Conservation (phyloP, 2,329 filamentous ascomycete genomes). For the Aquanectria penicillioides region DNA sequence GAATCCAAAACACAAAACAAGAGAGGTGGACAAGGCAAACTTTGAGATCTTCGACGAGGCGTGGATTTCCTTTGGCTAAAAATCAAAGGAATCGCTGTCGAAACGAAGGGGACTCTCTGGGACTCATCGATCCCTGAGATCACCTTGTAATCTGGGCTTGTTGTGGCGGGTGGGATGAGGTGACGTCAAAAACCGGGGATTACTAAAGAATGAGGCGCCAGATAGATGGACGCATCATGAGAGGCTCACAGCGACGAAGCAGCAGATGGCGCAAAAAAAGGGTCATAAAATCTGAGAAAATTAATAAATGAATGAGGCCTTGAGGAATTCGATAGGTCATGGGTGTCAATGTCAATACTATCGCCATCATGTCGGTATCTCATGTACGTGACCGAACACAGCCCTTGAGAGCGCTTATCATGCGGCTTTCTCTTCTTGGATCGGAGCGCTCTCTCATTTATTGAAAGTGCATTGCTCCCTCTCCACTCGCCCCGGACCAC, state of each 20-base stretch:
- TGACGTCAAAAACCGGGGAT: slow-evolving; percentile 40
- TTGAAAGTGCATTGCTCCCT: neutral
- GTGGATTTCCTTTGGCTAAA: neutral
- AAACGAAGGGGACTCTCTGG: neutral
- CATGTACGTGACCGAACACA: too few relatives aligned
- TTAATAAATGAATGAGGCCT: neutral
- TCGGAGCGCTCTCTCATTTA: too few relatives aligned
- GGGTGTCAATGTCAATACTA: too few relatives aligned
- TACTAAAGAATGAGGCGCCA: slow-evolving; percentile 32
- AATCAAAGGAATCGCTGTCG: neutral
- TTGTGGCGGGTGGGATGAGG: slow-evolving; percentile 32
- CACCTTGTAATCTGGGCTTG: slow-evolving; percentile 1
- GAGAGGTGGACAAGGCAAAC: neutral
- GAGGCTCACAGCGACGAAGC: neutral
- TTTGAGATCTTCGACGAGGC: neutral
- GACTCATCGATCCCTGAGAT: neutral
- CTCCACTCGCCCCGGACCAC: slow-evolving; percentile 2
- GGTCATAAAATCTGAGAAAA: neutral
- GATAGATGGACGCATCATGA: slow-evolving; percentile 7
- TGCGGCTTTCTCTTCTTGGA: too few relatives aligned
- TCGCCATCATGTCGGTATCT: too few relatives aligned
- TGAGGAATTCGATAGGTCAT: slow-evolving; percentile 4
- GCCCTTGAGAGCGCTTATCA: too few relatives aligned
- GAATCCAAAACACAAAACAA: neutral
- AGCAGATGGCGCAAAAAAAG: neutral